Evolutionary conservation across 2,329 filamentous ascomycete species (phyloP), one percentile per base, ranked within the genome.

Genomic region (Arthrobotrys pseudoclavata): DNA sequence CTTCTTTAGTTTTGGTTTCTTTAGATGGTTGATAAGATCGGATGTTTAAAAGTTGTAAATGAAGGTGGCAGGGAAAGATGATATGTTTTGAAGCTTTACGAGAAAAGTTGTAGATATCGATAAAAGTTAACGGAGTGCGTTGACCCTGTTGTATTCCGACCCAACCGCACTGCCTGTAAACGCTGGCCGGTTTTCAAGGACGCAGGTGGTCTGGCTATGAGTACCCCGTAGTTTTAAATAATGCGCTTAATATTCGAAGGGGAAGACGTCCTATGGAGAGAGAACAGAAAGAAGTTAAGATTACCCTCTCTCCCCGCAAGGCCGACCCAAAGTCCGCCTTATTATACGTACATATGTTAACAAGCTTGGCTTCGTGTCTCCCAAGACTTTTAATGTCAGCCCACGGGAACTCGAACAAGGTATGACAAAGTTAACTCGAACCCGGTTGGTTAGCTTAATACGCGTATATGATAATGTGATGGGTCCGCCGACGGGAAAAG

Each of bases 111-210:
- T 15, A 40, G 34, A 40, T 37, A 57, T 22, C 6, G n/a, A 15
- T 42, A 60, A 60, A 57, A n/a, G n/a, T n/a, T n/a, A n/a, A n/a
- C n/a, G n/a, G n/a, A n/a, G 7, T 53, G 71, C 47, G 71, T 76
- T 76, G 71, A 55, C 24, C 15, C 13, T 66, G 71, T 76, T 76
- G 71, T 47, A 76, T 63, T 64, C 53, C 45, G 22, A 48, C 45
- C 45, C 18, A 26, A 29, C 22, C 48, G 26, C 24, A 13, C 13
- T 13, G 15, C 13, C n/a, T 34, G 5, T 15, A 7, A 9, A 4
- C 50, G 18, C 31, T 2, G 31, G 6, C 29, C 29, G 7, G 7
- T n/a, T n/a, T 29, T 29, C 26, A 29, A 29, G 7, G 26, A 29
- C 3, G 7, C 26, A 7, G 26, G 26, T 29, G n/a, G 3, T 29